Evolutionary conservation across 495 filamentous ascomycete genomes (phyloP).

Genomic region (Amniculicola lignicola): DNA sequence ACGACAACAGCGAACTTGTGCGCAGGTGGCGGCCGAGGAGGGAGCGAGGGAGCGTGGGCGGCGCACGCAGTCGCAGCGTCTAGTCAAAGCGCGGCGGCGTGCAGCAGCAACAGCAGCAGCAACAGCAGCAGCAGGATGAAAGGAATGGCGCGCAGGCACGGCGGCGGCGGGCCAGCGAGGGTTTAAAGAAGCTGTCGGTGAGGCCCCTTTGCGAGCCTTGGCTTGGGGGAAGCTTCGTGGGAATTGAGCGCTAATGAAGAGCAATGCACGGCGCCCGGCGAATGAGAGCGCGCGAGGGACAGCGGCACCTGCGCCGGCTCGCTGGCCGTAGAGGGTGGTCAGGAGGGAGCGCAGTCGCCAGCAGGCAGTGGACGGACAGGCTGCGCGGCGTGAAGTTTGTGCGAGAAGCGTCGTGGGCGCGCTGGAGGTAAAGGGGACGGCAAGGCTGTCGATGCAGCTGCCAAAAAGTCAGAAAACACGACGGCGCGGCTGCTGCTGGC

Average conservation of each 20-base stretch:
- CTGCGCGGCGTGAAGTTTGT: too few species aligned
- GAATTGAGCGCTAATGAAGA: slow-evolving; percentile 15
- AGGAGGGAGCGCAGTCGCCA: not conserved
- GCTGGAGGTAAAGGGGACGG: too few species aligned
- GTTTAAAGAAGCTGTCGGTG: slow-evolving; percentile 12
- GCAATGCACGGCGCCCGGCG: not conserved
- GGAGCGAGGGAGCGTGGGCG: not conserved
- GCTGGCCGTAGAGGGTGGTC: not conserved
- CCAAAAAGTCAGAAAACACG: too few species aligned
- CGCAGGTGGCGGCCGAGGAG: not conserved
- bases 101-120: slow-evolving; percentile 2
- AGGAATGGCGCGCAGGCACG: not conserved
- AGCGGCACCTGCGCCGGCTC: not conserved
- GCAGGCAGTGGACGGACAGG: too few species aligned
- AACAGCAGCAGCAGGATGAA: slow-evolving; percentile 1
- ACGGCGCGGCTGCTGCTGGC: too few species aligned
- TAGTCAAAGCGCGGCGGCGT: slow-evolving; percentile 30
- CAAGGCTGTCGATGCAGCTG: too few species aligned
- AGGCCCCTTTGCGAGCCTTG: slow-evolving; percentile 8
- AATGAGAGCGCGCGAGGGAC: not conserved
- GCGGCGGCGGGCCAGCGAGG: not conserved
- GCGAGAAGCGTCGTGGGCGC: too few species aligned
- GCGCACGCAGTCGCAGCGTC: slow-evolving; percentile 14
- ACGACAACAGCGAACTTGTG: slow-evolving; percentile 7
- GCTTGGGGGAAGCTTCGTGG: slow-evolving; percentile 7